Conservation (phyloP, 805 yeast genomes). For the Zygosaccharomyces kombuchaensis region DNA sequence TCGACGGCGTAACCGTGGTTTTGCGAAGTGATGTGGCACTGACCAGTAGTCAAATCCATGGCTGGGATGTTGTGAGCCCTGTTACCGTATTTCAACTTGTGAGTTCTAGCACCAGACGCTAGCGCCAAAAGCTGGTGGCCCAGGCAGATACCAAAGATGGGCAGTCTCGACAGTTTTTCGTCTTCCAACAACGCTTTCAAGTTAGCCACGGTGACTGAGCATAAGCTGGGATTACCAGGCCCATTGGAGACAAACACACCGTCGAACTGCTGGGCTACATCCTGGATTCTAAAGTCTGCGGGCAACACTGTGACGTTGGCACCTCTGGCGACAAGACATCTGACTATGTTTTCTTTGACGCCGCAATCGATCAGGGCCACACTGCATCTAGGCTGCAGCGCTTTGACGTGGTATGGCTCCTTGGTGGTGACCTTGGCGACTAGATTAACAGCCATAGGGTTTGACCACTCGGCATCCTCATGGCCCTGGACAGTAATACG, state of each 20-base stretch:
- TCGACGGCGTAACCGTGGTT: slow-evolving; percentile 99
- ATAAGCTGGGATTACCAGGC: slow-evolving; percentile 96
- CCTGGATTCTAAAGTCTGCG: slow-evolving; percentile 87
- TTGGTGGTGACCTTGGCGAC: slow-evolving; percentile 94
- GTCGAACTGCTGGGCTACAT: slow-evolving; percentile 86
- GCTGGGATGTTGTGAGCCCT: slow-evolving; percentile 99
- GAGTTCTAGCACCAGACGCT: slow-evolving; percentile 90
- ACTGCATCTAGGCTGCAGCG: slow-evolving; percentile 48
- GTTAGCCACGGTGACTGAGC: slow-evolving; percentile 70
- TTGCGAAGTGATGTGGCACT: slow-evolving; percentile 97
- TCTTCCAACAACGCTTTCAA: slow-evolving; percentile 66
- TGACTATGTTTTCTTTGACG: slow-evolving; percentile 92
- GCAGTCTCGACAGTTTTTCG: slow-evolving; percentile 52
- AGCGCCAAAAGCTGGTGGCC: slow-evolving; percentile 96
- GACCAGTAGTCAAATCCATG: slow-evolving; percentile 80
- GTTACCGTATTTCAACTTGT: slow-evolving; percentile 94
- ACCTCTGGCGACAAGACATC: slow-evolving; percentile 92
- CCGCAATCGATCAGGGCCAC: slow-evolving; percentile 97
- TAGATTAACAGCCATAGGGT: slow-evolving; percentile 84
- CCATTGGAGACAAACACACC: slow-evolving; percentile 95
- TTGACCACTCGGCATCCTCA: slow-evolving; percentile 55
- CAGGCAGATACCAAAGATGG: slow-evolving; percentile 95
- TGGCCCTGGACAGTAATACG: slow-evolving; percentile 69
- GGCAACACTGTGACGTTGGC: slow-evolving; percentile 97
- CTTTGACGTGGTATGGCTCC: slow-evolving; percentile 84